Percentiles rank a stretch among this genome's conserved stretches.
Conservation (phyloP, 2,329 filamentous ascomycete genomes). For the Basipetospora chlamydospora region DNA sequence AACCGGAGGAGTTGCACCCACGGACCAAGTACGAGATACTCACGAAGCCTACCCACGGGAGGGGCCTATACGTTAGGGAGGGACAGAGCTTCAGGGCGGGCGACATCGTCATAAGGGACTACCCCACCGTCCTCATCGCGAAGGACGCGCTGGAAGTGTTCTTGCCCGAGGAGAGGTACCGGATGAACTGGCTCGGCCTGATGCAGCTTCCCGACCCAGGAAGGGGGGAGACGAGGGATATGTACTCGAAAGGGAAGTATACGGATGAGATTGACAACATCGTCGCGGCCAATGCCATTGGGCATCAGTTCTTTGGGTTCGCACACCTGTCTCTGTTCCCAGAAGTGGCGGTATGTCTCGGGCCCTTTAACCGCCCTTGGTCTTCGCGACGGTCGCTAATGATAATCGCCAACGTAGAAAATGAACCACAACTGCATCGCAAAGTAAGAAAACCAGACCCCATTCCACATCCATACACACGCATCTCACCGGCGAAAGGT, state of each 20-base stretch:
- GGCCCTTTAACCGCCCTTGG: neutral
- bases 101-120: constrained; percentile 2
- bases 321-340: constrained; percentile 1
- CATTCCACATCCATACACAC: no score
- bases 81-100: constrained; percentile 2
- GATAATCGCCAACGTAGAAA: no score
- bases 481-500: no score
- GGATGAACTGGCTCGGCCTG: constrained; percentile 5
- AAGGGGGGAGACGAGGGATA: neutral
- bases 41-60: neutral
- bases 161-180: constrained; percentile 4
- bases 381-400: no score
- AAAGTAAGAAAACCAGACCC: constrained; percentile 4
- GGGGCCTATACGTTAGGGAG: constrained; percentile 3
- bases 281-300: constrained; percentile 5
- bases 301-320: neutral
- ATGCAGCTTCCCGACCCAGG: constrained; percentile 4
- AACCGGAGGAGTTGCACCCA: neutral
- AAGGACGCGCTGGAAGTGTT: constrained; percentile 3
- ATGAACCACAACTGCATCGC: constrained; percentile 6
- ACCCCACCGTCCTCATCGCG: constrained; percentile 2
- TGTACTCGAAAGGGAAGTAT: constrained; percentile 1
- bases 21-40: neutral
- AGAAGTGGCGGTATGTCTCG: constrained; percentile 2
- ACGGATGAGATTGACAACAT: constrained; percentile 6